Base-by-base conservation (phyloP, 2,329 filamentous ascomycete genomes). In the Daldinia sp. region DNA sequence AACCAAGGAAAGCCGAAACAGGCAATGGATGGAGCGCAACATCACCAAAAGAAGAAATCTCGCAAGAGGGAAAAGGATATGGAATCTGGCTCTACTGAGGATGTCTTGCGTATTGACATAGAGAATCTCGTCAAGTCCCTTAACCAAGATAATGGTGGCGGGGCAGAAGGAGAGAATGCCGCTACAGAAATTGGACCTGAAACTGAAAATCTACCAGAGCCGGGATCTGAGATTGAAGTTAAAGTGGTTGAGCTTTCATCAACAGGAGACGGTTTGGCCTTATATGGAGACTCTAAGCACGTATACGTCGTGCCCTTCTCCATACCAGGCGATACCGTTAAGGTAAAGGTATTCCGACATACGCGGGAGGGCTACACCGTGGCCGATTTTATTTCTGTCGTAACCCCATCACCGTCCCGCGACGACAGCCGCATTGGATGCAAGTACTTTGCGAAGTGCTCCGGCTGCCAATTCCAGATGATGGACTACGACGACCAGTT, bases 401-500 rank as follows among this genome's bases (percentile, higher is more conserved):
- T 90, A 39, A 88, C 87, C 64, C 90, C 94, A 0, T 94, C 93
- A 0, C 86, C 89, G 0, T 84, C 91, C 61, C 91, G 96, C 74
- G 91, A 97, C 75, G 92, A 96, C 75, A 85, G 86, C 41, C 88
- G 92, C 23, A 86, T 97, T 73, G 86, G 86, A 63, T 99, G 96
- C 83, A 87, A 88, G 74, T 98, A 99, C 84, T 99, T 99, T 77
- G 84, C 89, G 44, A 87, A 86, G 61, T 99, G 96, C 81, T 93
- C 92, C 9, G 96, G 96, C 35, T 99, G 96, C 78, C 96, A 99
- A 81, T 94, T 98, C 80, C 96, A 99, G 83, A 98, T 98, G 93
- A 88, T 99, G 70, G 89, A 93, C 61, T 98, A 98, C 79, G 81
- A 87, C 33, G 92, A 94, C 74, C 96, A 99, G 79, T 88, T 99